Conservation (phyloP, 306 rosid species). For the Prunus padus region DNA sequence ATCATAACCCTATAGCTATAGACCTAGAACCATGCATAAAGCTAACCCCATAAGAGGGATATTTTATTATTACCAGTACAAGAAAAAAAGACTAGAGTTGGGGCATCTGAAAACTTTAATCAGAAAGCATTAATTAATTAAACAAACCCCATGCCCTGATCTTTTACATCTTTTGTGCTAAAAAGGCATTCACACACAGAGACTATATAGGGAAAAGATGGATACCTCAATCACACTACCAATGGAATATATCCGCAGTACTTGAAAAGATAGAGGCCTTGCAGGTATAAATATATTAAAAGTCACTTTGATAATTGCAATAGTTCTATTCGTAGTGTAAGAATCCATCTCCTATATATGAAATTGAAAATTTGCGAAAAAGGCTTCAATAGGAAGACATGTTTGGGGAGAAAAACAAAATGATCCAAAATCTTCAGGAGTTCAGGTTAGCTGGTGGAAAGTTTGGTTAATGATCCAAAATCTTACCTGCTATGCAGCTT, state of each 20-base stretch:
- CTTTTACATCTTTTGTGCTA: background rate
- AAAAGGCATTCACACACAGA: background rate
- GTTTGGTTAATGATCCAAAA: no score
- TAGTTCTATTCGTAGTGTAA: no score
- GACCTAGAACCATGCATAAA: constrained; percentile 4
- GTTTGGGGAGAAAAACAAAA: no score
- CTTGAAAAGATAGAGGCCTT: constrained; percentile 7
- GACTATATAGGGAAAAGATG: background rate
- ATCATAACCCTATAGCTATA: constrained; percentile 6
- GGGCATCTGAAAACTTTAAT: background rate
- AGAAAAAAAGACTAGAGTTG: background rate
- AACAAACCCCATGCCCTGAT: constrained; percentile 3
- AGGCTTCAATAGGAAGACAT: no score
- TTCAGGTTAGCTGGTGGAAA: no score
- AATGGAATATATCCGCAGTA: constrained; percentile 8
- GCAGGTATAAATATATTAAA: background rate
- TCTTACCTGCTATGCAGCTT: no score
- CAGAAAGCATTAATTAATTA: background rate
- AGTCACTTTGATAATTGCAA: no score
- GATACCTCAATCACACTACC: background rate
- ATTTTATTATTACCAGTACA: background rate
- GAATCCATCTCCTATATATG: no score
- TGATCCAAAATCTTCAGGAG: no score
- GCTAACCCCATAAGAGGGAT: background rate
- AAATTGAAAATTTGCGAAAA: no score